Conservation (phyloP, 257 asterid genomes). For the Lycium ferocissimum region DNA sequence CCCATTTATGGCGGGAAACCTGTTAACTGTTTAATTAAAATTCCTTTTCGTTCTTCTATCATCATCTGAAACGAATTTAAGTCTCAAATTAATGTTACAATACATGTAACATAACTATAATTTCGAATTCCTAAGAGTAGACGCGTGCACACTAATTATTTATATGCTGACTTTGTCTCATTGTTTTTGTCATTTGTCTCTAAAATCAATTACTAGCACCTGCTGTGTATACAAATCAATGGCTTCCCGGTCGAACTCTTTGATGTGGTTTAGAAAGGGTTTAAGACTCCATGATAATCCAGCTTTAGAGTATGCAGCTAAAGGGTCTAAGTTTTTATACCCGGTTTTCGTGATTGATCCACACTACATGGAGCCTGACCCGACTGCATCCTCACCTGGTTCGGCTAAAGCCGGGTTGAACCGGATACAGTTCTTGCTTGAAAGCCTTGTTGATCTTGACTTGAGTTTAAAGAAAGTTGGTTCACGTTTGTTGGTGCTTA, state of each 20-base stretch:
- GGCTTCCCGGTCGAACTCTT: conserved; percentile 66
- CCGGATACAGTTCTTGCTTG: conserved; percentile 78
- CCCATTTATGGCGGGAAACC: conserved; percentile 63
- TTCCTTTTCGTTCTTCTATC: background rate
- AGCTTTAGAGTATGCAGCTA: conserved; percentile 77
- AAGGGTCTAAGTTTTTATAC: conserved; percentile 56
- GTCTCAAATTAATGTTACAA: background rate
- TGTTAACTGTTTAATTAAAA: conserved; percentile 51
- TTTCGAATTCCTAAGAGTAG: no score
- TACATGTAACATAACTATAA: background rate
- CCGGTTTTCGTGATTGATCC: conserved; percentile 97
- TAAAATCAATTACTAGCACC: background rate
- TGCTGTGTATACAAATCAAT: conserved; percentile 39
- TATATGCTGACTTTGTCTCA: background rate
- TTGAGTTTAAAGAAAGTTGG: conserved; percentile 66
- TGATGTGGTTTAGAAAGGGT: conserved; percentile 91
- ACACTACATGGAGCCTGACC: conserved; percentile 90
- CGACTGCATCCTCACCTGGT: conserved; percentile 66
- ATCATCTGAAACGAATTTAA: no score
- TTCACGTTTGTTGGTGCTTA: conserved; percentile 84
- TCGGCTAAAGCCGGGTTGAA: conserved; percentile 82
- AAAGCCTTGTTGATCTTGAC: conserved; percentile 83
- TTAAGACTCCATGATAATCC: conserved; percentile 94
- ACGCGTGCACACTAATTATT: no score
- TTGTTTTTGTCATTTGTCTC: background rate